These are phyloP conservation scores for Endotrypanum monterogeii DNA, from an alignment of 208 protist species.

Conservation along the genomic window DNA sequence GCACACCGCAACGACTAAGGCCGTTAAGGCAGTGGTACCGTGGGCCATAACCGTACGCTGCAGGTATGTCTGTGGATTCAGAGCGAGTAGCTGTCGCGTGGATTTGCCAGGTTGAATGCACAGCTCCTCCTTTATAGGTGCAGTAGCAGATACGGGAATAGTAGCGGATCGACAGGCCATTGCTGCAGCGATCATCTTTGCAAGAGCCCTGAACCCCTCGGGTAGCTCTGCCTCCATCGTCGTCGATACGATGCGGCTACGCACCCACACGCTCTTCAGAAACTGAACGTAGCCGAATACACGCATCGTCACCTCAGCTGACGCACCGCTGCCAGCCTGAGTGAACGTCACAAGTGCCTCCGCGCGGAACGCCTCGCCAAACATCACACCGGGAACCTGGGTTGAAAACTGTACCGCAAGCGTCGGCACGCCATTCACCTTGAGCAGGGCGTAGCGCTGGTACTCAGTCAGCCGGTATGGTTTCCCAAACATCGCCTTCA, in stretches of 20 bases:
- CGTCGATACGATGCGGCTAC: constrained; percentile 40
- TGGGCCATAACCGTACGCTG: constrained; percentile 31
- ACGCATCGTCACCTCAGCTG: constrained; percentile 29
- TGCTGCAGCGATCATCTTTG: constrained; percentile 37
- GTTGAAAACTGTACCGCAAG: constrained; percentile 65
- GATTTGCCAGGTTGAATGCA: background rate
- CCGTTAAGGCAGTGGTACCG: constrained; percentile 17
- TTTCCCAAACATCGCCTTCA: constrained; percentile 62
- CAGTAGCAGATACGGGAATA: background rate
- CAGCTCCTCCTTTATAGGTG: background rate
- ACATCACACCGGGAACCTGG: constrained; percentile 62
- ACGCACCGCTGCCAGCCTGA: constrained; percentile 33
- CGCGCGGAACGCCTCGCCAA: constrained; percentile 57
- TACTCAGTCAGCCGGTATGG: constrained; percentile 58
- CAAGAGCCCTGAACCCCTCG: constrained; percentile 49
- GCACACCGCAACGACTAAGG: constrained; percentile 29
- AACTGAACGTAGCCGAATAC: constrained; percentile 58
- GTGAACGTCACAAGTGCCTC: constrained; percentile 53
- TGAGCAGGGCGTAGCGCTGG: constrained; percentile 65
- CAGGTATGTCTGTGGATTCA: constrained; percentile 29
- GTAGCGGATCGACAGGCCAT: constrained; percentile 12
- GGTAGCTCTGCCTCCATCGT: constrained; percentile 47
- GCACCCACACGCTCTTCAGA: constrained; percentile 53
- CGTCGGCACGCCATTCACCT: constrained; percentile 48
- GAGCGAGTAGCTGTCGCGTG: background rate